Conservation (phyloP, 2,329 filamentous ascomycete genomes). For the Fusarium continuum region DNA sequence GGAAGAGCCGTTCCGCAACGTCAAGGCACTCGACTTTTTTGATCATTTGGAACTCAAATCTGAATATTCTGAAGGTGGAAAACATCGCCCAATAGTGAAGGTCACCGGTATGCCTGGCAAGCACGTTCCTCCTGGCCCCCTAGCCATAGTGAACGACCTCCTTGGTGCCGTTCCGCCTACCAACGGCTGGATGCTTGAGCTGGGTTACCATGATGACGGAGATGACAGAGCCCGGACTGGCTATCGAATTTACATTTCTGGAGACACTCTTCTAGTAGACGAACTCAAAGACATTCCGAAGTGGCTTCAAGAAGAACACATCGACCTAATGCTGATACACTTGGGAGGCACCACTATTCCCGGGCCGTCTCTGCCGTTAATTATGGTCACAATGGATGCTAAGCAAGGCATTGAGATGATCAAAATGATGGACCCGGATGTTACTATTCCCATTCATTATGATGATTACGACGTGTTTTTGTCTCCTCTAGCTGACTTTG, state of each 20-base stretch:
- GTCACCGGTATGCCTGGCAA: constrained; percentile 72
- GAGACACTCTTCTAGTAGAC: constrained; percentile 65
- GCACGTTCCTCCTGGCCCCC: constrained; percentile 59
- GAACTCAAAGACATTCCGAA: constrained; percentile 69
- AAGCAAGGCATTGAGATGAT: constrained; percentile 69
- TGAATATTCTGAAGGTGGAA: constrained; percentile 12
- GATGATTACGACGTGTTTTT: constrained; percentile 72
- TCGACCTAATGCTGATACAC: constrained; percentile 74
- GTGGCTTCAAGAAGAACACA: constrained; percentile 60
- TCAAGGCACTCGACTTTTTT: constrained; percentile 65
- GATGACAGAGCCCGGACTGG: constrained; percentile 53
- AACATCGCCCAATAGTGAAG: constrained; percentile 53
- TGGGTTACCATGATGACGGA: constrained; percentile 57
- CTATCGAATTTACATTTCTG: constrained; percentile 72
- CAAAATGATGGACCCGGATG: constrained; percentile 64
- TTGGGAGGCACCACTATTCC: constrained; percentile 73
- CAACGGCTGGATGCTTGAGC: constrained; percentile 73
- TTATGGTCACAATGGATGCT: constrained; percentile 77
- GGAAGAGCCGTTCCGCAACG: constrained; percentile 61
- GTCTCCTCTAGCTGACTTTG: constrained; percentile 68
- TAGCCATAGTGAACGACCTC: constrained; percentile 52
- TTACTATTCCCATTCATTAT: constrained; percentile 72
- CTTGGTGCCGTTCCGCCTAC: constrained; percentile 65
- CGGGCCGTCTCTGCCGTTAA: constrained; percentile 62
- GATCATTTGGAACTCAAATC: constrained; percentile 53